A percentile compares a stretch with the other conserved stretches of the same genome.
Evolutionary conservation across 2,329 filamentous ascomycete genomes (phyloP).

Genomic region (Macrophomina pseudophaseolina): DNA sequence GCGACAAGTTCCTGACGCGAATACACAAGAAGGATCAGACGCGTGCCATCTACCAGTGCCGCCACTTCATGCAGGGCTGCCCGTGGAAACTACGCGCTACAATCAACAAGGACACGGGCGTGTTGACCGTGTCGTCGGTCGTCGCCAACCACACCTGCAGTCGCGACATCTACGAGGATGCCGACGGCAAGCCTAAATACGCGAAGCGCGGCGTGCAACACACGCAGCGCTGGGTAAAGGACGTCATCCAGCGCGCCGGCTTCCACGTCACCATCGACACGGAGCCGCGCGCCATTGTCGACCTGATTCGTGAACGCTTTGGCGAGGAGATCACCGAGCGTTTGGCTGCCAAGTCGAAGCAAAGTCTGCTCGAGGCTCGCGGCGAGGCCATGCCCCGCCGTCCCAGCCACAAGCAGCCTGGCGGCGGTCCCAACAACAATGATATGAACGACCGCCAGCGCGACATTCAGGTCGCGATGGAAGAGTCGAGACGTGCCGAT

Average conservation of each 20-base stretch:
- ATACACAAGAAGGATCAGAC: constrained; percentile 30
- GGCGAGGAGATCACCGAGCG: constrained; percentile 28
- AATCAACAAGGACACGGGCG: constrained; percentile 26
- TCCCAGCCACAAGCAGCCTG: constrained; percentile 26
- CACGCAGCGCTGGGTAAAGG: constrained; percentile 30
- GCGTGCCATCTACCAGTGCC: constrained; percentile 29
- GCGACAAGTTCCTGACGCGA: constrained; percentile 30
- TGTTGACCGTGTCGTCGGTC: constrained; percentile 27
- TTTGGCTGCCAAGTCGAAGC: constrained; percentile 28
- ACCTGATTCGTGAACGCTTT: constrained; percentile 27
- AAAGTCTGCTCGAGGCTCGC: constrained; percentile 26
- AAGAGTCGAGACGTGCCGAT: constrained; percentile 17
- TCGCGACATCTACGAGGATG: constrained; percentile 26
- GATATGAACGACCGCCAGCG: constrained; percentile 25
- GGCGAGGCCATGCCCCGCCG: constrained; percentile 26
- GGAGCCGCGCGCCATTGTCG: constrained; percentile 27
- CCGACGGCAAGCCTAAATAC: constrained; percentile 29
- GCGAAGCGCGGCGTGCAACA: constrained; percentile 29
- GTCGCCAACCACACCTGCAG: constrained; percentile 27
- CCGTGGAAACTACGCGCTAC: constrained; percentile 29
- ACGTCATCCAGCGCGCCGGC: constrained; percentile 26
- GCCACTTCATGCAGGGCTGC: constrained; percentile 27
- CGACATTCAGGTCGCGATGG: constrained; percentile 27
- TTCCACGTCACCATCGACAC: constrained; percentile 27
- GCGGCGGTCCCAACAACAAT: constrained; percentile 23